Base-by-base conservation (phyloP, 495 filamentous ascomycete genomes). In the Polyplosphaeria fusca region DNA sequence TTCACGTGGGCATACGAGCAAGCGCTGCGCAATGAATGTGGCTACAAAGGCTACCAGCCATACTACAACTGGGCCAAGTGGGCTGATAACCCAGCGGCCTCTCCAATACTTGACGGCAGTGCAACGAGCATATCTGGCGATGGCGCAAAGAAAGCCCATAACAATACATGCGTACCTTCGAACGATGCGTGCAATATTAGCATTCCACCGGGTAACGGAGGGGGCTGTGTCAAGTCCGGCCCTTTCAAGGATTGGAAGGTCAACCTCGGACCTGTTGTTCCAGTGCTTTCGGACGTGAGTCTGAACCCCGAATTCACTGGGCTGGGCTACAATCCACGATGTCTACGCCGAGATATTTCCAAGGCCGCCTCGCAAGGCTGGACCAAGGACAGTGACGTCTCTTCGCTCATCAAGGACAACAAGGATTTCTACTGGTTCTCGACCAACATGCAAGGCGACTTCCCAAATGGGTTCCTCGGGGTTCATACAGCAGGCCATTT, bases 1-100 rank as follows among this genome's bases (percentile, higher is more conserved):
- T 89, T 82, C 64, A 72, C 78, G 35, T 79, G 71, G 53, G 70
- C 71, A 5, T 89, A 82, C 66, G 87, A 89, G 66, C 75, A 83
- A 63, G 82, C 86, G 1, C 73, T 91, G 19, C 73, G 77, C 20
- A 76, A 83, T 13, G 86, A 91, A 61, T 90, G 87, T 63, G 84
- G 83, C 38, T 90, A 87, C 61, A 79, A 63, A 0, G 84, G 84
- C 27, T 70, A 69, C 48, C 77, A 80, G 43, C 78, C 73, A 16
- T 83, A 83, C 74, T 75, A 75, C 76, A 74, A 79, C 67, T 81
- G 78, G 78, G 55, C 71, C 2, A 67, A 68, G 19, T 74, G 61
- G 58, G 67, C 70, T 7, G 42, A 63, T 38, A 67, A 71, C 60
- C 71, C 74, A 0, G 32, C 60, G 0, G 57, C 57, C 20, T 75